A percentile compares a stretch with the other conserved stretches of the same genome.
These are phyloP conservation scores for Stemphylium vesicarium DNA, from an alignment of 2,329 filamentous ascomycete genomes.

Conservation along the genomic window DNA sequence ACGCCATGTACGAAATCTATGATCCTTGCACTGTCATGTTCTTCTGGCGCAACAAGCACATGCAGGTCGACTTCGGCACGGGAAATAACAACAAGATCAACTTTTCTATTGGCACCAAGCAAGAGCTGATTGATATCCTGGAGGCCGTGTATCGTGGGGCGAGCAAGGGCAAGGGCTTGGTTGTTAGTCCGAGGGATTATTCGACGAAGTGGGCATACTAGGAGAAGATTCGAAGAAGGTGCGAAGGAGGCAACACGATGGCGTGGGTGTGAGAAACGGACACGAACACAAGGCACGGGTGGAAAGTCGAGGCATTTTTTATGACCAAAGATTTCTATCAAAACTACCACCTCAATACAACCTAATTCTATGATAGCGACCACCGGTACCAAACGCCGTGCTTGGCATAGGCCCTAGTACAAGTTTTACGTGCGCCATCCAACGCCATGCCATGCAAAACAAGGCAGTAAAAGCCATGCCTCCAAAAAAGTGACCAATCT, in stretches of 20 bases:
- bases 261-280: neutral
- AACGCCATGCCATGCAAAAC: slow-evolving; percentile 18
- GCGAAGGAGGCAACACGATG: neutral
- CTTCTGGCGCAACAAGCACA: slow-evolving; percentile 70
- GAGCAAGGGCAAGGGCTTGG: slow-evolving; percentile 92
- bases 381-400: neutral
- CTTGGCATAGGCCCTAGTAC: neutral
- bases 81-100: slow-evolving; percentile 98
- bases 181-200: slow-evolving; percentile 88
- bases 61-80: slow-evolving; percentile 60
- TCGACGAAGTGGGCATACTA: slow-evolving; percentile 66
- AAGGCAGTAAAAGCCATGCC: too few species aligned
- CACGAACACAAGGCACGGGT: too few species aligned
- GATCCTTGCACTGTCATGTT: slow-evolving; percentile 93
- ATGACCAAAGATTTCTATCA: neutral
- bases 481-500: slow-evolving; percentile 5
- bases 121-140: slow-evolving; percentile 97
- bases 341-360: neutral
- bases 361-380: neutral
- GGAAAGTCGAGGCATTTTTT: neutral
- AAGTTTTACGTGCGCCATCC: slow-evolving; percentile 1
- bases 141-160: slow-evolving; percentile 95
- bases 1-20: slow-evolving; percentile 88
- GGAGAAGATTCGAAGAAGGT: neutral
- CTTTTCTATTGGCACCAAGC: slow-evolving; percentile 91